Evolutionary conservation across 2,329 filamentous ascomycete genomes (phyloP).

Genomic region (Colletotrichum costaricense): DNA sequence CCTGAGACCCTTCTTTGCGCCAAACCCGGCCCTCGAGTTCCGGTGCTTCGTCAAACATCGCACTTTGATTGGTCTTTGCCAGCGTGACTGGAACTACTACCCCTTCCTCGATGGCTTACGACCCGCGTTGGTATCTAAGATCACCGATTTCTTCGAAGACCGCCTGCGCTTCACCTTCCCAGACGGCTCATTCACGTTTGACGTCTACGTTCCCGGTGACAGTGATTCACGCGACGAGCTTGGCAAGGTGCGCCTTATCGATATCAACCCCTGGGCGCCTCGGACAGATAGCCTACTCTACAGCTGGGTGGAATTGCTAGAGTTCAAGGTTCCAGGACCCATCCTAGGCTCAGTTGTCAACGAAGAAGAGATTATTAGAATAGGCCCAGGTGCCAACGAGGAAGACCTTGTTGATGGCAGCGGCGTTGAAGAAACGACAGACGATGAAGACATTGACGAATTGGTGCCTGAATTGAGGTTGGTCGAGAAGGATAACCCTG

Average conservation of each 20-base stretch:
- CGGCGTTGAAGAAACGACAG: slow-evolving; percentile 48
- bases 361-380: slow-evolving; percentile 45
- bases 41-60: slow-evolving; percentile 92
- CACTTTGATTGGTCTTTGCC: slow-evolving; percentile 83
- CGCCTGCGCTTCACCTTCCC: slow-evolving; percentile 82
- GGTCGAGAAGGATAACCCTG: slow-evolving; percentile 85
- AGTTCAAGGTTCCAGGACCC: slow-evolving; percentile 71
- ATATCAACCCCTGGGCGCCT: slow-evolving; percentile 95
- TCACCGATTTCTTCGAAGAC: slow-evolving; percentile 81
- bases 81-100: slow-evolving; percentile 92
- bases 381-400: slow-evolving; percentile 56
- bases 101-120: slow-evolving; percentile 78
- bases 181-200: slow-evolving; percentile 87
- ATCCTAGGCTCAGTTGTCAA: slow-evolving; percentile 60
- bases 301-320: slow-evolving; percentile 87
- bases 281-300: slow-evolving; percentile 91
- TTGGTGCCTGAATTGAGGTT: slow-evolving; percentile 79
- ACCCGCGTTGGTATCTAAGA: slow-evolving; percentile 73
- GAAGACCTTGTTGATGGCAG: slow-evolving; percentile 48
- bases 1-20: slow-evolving; percentile 86
- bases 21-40: slow-evolving; percentile 94
- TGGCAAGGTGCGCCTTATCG: slow-evolving; percentile 84
- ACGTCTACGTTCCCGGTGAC: slow-evolving; percentile 87
- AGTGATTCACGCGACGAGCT: slow-evolving; percentile 67
- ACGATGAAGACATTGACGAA: slow-evolving; percentile 55